Conservation (phyloP, 2,329 filamentous ascomycete species). For the Calonectria pseudoturangicola region DNA sequence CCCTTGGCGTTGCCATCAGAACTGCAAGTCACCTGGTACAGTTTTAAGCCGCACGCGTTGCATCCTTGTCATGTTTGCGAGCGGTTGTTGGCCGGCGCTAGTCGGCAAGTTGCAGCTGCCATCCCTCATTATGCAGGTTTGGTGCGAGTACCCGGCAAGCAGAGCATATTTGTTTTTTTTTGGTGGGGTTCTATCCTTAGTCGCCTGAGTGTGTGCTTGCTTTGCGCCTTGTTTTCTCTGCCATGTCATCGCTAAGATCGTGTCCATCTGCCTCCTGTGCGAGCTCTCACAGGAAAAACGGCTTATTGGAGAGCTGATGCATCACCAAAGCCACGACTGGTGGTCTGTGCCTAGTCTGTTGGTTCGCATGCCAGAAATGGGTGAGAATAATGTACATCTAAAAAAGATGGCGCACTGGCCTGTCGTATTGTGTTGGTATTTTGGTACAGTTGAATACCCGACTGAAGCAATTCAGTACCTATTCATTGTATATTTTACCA, state of each 20-base stretch:
- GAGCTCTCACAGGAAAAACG: not conserved
- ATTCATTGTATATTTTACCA: conserved; percentile 36
- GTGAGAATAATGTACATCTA: conserved; percentile 30
- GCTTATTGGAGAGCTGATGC: conserved; percentile 39
- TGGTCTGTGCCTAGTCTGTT: conserved; percentile 27
- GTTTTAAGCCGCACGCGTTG: conserved; percentile 12
- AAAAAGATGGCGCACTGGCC: conserved; percentile 38
- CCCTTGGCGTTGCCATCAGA: conserved; percentile 29
- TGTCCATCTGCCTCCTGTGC: not conserved
- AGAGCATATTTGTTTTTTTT: not conserved
- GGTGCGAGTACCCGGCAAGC: not conserved
- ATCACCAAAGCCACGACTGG: conserved; percentile 24
- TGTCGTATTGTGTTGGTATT: conserved; percentile 37
- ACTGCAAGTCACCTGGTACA: conserved; percentile 27
- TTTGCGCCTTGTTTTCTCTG: not conserved
- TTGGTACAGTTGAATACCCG: conserved; percentile 38
- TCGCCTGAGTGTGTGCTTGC: not conserved
- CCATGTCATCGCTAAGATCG: not conserved
- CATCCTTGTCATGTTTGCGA: conserved; percentile 32
- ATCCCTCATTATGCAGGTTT: not conserved
- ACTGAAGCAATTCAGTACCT: conserved; percentile 26
- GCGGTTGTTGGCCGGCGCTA: conserved; percentile 7
- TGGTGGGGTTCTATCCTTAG: not conserved
- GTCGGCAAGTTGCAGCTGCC: conserved; percentile 31
- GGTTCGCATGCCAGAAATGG: conserved; percentile 20